A percentile compares a stretch with the other conserved stretches of the same genome.
Conservation (phyloP, 805 yeast genomes). For the Starmerella bombicola region DNA sequence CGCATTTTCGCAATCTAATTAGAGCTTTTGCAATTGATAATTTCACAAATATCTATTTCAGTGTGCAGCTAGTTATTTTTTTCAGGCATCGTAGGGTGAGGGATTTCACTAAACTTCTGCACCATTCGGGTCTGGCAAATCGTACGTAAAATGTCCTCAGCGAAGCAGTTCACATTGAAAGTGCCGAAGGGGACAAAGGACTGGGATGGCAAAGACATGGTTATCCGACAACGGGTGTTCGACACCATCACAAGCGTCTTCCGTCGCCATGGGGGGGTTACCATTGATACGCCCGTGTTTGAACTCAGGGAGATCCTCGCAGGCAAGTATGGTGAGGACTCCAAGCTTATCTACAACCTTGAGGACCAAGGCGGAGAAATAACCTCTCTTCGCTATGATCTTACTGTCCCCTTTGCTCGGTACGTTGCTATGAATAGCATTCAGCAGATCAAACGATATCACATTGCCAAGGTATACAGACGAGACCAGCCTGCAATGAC, state of each 20-base stretch:
- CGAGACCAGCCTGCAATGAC: constrained; percentile 99
- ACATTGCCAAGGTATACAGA: constrained; percentile 95
- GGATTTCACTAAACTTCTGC: no score
- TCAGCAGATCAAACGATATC: constrained; percentile 81
- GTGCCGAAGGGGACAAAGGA: constrained; percentile 93
- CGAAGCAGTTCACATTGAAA: constrained; percentile 51
- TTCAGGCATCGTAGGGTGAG: no score
- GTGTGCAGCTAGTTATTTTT: no score
- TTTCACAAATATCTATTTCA: no score
- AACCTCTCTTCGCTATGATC: constrained; percentile 86
- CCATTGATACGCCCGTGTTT: constrained; percentile 96
- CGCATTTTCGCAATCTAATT: no score
- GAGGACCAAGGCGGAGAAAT: constrained; percentile 99
- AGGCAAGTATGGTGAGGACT: constrained; percentile 98
- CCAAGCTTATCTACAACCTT: constrained; percentile 86
- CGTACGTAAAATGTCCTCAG: not conserved
- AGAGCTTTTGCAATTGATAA: no score
- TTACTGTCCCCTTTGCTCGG: constrained; percentile 97
- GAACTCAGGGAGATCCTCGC: constrained; percentile 90
- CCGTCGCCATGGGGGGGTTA: constrained; percentile 95
- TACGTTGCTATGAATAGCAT: constrained; percentile 92
- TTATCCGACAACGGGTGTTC: constrained; percentile 80
- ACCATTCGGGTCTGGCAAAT: constrained; percentile 1
- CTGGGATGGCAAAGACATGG: constrained; percentile 98
- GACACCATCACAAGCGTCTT: constrained; percentile 57